Conservation (phyloP, 805 yeast genomes). For the Scheffersomyces stipitis region DNA sequence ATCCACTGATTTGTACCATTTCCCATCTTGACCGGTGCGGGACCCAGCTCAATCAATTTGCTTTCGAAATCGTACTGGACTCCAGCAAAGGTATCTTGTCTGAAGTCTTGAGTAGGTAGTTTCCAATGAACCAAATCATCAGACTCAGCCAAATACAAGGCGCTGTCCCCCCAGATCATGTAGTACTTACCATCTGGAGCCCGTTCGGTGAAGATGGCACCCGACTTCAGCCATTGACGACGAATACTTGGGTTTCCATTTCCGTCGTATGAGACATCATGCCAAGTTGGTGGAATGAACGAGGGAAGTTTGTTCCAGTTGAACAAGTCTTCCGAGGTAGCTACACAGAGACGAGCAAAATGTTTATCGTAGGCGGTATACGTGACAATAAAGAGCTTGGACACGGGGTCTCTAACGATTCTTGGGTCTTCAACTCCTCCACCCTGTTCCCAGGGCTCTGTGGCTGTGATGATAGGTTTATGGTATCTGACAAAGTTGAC, state of each 20-base stretch:
- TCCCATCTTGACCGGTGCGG: constrained; percentile 39
- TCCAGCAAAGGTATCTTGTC: constrained; percentile 22
- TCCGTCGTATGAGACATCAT: constrained; percentile 28
- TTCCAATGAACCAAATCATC: constrained; percentile 36
- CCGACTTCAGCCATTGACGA: constrained; percentile 41
- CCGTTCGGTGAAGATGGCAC: constrained; percentile 36
- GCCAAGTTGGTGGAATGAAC: constrained; percentile 30
- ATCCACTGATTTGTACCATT: constrained; percentile 32
- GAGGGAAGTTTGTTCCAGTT: constrained; percentile 40
- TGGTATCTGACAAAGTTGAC: constrained; percentile 28
- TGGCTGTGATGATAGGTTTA: constrained; percentile 33
- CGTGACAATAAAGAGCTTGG: constrained; percentile 37
- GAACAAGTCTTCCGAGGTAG: constrained; percentile 35
- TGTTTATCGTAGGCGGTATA: constrained; percentile 40
- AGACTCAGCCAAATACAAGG: constrained; percentile 36
- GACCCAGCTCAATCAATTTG: constrained; percentile 41
- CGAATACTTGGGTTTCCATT: constrained; percentile 27
- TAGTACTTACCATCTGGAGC: constrained; percentile 35
- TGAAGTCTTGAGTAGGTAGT: constrained; percentile 17
- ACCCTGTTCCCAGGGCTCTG: constrained; percentile 39
- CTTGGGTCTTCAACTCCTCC: constrained; percentile 48
- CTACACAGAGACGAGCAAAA: constrained; percentile 40
- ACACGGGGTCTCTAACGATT: constrained; percentile 35
- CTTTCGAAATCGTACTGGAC: constrained; percentile 32
- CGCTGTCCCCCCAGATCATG: constrained; percentile 46